Base-by-base conservation (phyloP, 1,284 basidiomycete genomes). In the Rhizopogon parksii region DNA sequence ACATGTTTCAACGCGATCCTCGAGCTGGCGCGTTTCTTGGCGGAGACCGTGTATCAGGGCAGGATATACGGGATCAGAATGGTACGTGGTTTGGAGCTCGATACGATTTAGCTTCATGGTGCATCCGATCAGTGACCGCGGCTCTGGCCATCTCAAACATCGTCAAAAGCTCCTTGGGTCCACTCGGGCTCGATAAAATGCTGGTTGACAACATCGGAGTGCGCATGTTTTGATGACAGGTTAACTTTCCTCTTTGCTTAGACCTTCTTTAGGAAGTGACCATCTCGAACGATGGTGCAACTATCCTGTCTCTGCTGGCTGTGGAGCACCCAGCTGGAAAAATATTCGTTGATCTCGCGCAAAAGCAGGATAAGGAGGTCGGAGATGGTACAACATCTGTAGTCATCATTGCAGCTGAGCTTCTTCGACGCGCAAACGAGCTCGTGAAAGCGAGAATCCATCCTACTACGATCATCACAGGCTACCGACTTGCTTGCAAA, bases 311-410 rank as follows among this genome's bases (percentile, higher is more conserved):
- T 34, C 79, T 99, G 19, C 76, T 98, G 40, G 85, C 92, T 39
- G 94, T 97, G 42, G 86, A 95, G 60, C 93, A 97, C 66, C 94
- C 95, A 39, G 93, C 95, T 5, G 94, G 91, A 32, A 85, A 92
- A 56, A 95, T 99, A 56, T 91, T 99, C 58, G 95, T 99, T 48
- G 95, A 98, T 70, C 85, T 99, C 40, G 95, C 96, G 1, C 94
- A 98, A 73, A 98, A 99, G 68, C 95, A 99, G 71, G 96, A 99
- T 71, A 97, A 95, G 69, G 96, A 99, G 73, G 96, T 99, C 30
- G 96, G 96, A 40, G 96, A 99, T 72, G 96, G 96, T 11, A 99
- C 96, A 6, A 99, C 96, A 1, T 98, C 95, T 9, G 96, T 99
- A 40, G 96, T 99, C 40, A 91, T 99, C 60, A 84, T 99, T 62